Percentiles rank a stretch among this genome's conserved stretches.
These are phyloP conservation scores for Plantago coronopus DNA, from an alignment of 305 asterid species.

Conservation along the genomic window DNA sequence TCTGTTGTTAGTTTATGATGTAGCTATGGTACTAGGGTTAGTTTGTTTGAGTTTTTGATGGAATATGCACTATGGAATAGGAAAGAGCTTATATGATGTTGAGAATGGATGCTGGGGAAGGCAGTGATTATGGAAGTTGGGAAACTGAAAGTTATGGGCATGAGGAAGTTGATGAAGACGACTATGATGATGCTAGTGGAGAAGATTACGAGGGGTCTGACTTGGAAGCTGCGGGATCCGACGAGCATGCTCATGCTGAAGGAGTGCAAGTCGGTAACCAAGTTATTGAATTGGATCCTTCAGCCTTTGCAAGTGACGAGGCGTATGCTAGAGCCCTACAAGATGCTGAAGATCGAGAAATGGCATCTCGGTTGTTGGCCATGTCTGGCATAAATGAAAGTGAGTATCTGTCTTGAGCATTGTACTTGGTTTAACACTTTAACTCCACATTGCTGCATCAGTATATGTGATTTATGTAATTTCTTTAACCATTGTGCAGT, in stretches of 20 bases:
- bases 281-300: conserved; percentile 67
- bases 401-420: conserved; percentile 25
- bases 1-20: not conserved
- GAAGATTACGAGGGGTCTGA: conserved; percentile 59
- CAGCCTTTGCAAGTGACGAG: conserved; percentile 85
- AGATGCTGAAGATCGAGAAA: conserved; percentile 82
- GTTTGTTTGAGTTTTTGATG: conserved; percentile 1
- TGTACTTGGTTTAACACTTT: conserved; percentile 7
- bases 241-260: conserved; percentile 52
- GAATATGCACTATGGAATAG: conserved; percentile 28
- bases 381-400: conserved; percentile 74
- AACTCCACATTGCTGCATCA: conserved; percentile 8
- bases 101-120: conserved; percentile 59
- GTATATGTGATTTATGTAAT: conserved; percentile 20
- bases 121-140: conserved; percentile 75
- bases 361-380: conserved; percentile 86
- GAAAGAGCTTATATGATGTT: conserved; percentile 98
- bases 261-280: conserved; percentile 48
- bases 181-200: conserved; percentile 60
- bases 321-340: conserved; percentile 96
- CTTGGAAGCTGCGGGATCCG: conserved; percentile 55
- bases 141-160: conserved; percentile 53
- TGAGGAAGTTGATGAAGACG: conserved; percentile 50
- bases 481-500: conserved; percentile 35
- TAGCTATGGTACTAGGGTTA: not conserved